Evolutionary conservation across 495 filamentous ascomycete species (phyloP).

Genomic region (Penicillium desertorum): DNA sequence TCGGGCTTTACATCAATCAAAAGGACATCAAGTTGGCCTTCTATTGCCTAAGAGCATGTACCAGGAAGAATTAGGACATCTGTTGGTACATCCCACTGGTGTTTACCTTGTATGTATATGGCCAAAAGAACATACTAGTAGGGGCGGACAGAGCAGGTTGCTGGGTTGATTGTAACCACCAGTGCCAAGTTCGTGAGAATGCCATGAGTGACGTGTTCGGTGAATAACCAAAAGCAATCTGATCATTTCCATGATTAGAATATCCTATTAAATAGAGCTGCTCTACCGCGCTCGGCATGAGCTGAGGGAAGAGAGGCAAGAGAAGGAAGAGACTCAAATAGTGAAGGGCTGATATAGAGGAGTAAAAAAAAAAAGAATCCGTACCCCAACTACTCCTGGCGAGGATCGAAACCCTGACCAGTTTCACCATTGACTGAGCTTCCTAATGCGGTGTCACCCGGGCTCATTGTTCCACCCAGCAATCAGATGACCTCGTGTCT

Average conservation of each 20-base stretch:
- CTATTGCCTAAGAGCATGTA: too few species aligned
- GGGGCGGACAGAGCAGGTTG: neutral
- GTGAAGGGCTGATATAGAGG: neutral
- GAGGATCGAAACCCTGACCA: neutral
- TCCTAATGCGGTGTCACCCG: slow-evolving; percentile 3
- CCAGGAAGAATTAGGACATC: too few species aligned
- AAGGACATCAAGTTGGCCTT: too few species aligned
- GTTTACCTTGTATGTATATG: neutral
- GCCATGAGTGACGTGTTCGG: neutral
- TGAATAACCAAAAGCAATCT: neutral
- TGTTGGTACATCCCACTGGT: too few species aligned
- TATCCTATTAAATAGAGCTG: neutral
- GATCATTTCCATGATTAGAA: neutral
- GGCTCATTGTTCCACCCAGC: neutral
- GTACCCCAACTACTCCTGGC: neutral
- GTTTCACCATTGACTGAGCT: neutral
- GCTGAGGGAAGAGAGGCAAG: neutral
- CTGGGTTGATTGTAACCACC: neutral
- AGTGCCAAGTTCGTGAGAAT: neutral
- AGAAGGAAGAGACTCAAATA: too few species aligned
- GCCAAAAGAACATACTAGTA: neutral
- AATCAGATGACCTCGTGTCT: slow-evolving; percentile 3
- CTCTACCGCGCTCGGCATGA: neutral
- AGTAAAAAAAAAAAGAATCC: neutral
- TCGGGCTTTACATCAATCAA: too few species aligned